Evolutionary conservation across 2,329 filamentous ascomycete genomes (phyloP).

Genomic region (Colletotrichum shisoi): DNA sequence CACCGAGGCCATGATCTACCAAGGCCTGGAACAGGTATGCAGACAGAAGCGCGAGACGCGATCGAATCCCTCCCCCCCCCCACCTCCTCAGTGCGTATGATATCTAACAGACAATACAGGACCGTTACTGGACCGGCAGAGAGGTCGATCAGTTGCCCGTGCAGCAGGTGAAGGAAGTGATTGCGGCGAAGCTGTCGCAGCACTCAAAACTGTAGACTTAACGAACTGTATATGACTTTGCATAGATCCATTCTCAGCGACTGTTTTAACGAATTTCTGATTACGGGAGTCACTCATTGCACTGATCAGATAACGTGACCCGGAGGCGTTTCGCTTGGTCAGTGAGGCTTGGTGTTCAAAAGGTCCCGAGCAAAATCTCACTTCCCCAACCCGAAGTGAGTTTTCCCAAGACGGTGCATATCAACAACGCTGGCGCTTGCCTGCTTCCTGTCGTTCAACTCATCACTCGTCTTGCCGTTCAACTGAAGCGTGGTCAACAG

Average conservation of each 20-base stretch:
- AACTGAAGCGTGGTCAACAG: no score
- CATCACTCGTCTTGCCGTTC: no score
- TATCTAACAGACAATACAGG: constrained; percentile 42
- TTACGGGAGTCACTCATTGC: not conserved
- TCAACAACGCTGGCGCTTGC: no score
- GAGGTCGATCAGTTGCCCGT: constrained; percentile 67
- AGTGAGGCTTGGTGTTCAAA: not conserved
- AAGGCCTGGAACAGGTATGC: constrained; percentile 71
- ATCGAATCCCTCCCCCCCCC: no score
- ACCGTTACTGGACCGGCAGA: constrained; percentile 70
- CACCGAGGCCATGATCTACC: constrained; percentile 79
- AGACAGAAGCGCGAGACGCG: not conserved
- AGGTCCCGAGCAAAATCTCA: no score
- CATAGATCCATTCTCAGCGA: constrained; percentile 33
- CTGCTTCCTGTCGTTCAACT: no score
- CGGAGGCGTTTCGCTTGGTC: not conserved
- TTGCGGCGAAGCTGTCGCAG: constrained; percentile 54
- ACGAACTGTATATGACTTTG: constrained; percentile 16
- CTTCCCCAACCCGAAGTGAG: no score
- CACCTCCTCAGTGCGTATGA: not conserved
- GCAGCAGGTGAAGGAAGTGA: constrained; percentile 63
- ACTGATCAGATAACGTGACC: no score
- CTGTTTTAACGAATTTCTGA: constrained; percentile 19
- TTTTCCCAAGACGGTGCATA: no score
- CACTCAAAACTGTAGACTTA: constrained; percentile 45